A percentile compares a stretch with the other conserved stretches of the same genome.
Evolutionary conservation across 169 alveolate genomes (phyloP).

Genomic region (Plasmodium sp.): DNA sequence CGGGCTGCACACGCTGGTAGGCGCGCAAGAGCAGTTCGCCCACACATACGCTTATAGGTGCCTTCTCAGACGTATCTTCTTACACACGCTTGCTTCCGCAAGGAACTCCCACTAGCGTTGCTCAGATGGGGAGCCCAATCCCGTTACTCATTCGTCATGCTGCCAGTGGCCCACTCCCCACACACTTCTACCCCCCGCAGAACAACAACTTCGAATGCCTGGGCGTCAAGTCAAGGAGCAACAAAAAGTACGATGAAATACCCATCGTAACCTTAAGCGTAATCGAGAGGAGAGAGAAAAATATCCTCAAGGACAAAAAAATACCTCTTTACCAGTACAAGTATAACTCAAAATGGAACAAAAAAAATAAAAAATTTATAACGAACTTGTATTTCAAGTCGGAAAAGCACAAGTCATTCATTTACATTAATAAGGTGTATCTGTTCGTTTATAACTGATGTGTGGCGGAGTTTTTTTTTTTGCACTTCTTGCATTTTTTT

Average conservation of each 20-base stretch:
- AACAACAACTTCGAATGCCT: slow-evolving; percentile 65
- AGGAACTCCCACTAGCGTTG: not conserved
- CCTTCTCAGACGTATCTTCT: not conserved
- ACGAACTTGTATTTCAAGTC: slow-evolving; percentile 58
- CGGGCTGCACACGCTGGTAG: slow-evolving; percentile 38
- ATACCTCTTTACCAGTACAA: slow-evolving; percentile 63
- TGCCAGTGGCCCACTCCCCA: not conserved
- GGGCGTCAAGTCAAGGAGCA: slow-evolving; percentile 48
- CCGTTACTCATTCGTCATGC: not conserved
- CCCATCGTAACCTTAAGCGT: slow-evolving; percentile 45
- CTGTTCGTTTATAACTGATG: slow-evolving; percentile 33
- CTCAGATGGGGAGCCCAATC: not conserved
- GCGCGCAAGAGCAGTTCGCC: not conserved
- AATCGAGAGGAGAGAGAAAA: slow-evolving; percentile 42
- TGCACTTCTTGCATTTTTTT: not conserved
- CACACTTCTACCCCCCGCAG: not conserved
- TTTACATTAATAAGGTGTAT: slow-evolving; percentile 56
- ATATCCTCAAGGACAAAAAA: slow-evolving; percentile 60
- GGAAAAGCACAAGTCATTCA: slow-evolving; percentile 63
- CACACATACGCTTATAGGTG: not conserved
- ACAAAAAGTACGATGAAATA: slow-evolving; percentile 46
- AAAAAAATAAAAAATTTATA: slow-evolving; percentile 57
- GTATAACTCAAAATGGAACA: slow-evolving; percentile 56
- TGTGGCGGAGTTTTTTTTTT: not conserved
- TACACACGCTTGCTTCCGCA: not conserved